phyloP scores from a whole-genome alignment of 2,329 filamentous ascomycete species.

The Paracoccidioides lutzii region DNA sequence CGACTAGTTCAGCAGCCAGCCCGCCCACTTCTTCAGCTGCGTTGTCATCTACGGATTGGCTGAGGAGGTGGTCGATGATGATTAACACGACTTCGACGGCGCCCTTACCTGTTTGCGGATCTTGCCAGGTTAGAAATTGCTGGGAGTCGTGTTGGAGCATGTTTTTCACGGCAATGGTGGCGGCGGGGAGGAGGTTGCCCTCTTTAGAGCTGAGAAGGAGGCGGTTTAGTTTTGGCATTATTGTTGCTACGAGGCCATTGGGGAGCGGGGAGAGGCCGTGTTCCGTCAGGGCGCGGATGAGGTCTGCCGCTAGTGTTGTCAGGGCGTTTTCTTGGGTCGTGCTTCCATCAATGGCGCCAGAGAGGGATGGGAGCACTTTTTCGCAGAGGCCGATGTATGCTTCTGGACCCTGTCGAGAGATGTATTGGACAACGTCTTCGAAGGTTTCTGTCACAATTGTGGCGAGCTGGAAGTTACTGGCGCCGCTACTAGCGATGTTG shows the following conservation, averaged over 20 bases:
- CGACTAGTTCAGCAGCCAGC: conserved; percentile 84
- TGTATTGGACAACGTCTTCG: conserved; percentile 64
- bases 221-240: conserved; percentile 74
- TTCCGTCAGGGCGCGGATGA: conserved; percentile 68
- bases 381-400: conserved; percentile 67
- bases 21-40: conserved; percentile 93
- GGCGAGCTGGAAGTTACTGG: conserved; percentile 80
- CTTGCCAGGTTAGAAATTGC: conserved; percentile 78
- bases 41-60: conserved; percentile 75
- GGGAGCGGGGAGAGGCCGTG: conserved; percentile 77
- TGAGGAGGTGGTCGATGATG: conserved; percentile 83
- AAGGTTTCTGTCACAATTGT: conserved; percentile 82
- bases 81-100: conserved; percentile 80
- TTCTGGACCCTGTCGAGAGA: conserved; percentile 51
- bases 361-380: conserved; percentile 78
- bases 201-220: conserved; percentile 75
- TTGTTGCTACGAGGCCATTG: conserved; percentile 67
- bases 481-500: conserved; percentile 73
- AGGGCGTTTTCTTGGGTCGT: conserved; percentile 68
- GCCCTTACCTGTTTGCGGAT: conserved; percentile 60
- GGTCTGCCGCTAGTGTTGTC: conserved; percentile 73
- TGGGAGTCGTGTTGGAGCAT: conserved; percentile 81
- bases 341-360: conserved; percentile 75
- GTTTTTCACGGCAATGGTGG: conserved; percentile 74
- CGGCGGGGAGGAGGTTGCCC: conserved; percentile 74